Base-by-base conservation (phyloP, 805 yeast genomes). In the Starmerella etchellsii region DNA sequence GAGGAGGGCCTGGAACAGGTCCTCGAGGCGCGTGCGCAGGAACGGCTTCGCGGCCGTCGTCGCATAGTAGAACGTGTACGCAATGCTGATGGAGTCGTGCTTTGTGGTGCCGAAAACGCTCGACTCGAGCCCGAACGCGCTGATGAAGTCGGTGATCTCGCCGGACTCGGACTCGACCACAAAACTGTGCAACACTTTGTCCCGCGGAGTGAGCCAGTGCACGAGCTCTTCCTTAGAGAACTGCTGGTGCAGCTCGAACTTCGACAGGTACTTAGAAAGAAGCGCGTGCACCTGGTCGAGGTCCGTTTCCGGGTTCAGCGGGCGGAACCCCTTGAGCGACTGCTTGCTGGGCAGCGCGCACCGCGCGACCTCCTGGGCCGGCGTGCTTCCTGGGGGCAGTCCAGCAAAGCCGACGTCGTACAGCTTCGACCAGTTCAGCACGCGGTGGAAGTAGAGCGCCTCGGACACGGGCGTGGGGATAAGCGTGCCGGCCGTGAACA, bases 381-480 rank as follows among this genome's bases (percentile, higher is more conserved):
- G 70, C 2, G 95, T 78, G 41, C 74, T 74, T 42, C 70, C 71
- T 14, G 71, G 67, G 9, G 95, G 96, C 42, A 85, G 66, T 40
- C 75, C 76, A 11, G 91, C 76, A 54, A 91, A 91, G 0, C 95
- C 96, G 41, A 85, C 94, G 40, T 84, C 95, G 54, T 81, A 68
- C 20, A 91, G 69, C 56, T 83, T 88, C 13, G 74, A 64, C 97
- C 98, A 91, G 57, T 91, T 81, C 49, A 91, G 65, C 1, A 96
- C 93, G 53, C 98, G 80, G 63, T 91, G 98, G 31, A 81, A 80
- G 60, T 91, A 91, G 46, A 96, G 72, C 58, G 93, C 78, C 2
- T 83, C 76, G 11, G 94, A 67, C 4, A 88, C 73, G 0, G 98
- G 98, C n/a, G 87, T 76, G 19, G 98, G 98, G 42, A 91, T 67